Evolutionary conservation across 169 alveolate species (phyloP).

Genomic region (Condylostoma magnum): DNA sequence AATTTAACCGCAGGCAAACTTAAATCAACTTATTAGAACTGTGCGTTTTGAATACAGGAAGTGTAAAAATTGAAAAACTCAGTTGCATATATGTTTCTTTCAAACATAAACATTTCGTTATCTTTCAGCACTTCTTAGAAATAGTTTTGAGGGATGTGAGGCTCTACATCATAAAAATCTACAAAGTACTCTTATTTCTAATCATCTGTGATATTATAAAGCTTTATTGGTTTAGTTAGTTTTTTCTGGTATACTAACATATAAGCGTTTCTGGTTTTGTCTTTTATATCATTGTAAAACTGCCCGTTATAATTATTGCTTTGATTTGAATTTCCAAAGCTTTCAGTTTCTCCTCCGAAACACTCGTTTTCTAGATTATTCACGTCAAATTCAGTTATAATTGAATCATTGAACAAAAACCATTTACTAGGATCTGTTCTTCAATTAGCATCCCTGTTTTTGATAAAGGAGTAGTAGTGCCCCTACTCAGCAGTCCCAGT

Average conservation of each 20-base stretch:
- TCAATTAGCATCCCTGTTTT: constrained; percentile 45
- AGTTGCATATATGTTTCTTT: constrained; percentile 43
- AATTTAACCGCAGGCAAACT: not conserved
- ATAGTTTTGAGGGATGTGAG: constrained; percentile 44
- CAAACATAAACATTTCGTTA: constrained; percentile 45
- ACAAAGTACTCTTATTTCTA: constrained; percentile 23
- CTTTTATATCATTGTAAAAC: constrained; percentile 45
- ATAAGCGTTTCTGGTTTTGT: constrained; percentile 80
- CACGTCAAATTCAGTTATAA: constrained; percentile 37
- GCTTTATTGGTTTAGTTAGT: constrained; percentile 40
- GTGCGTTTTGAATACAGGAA: not conserved
- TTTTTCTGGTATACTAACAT: constrained; percentile 81
- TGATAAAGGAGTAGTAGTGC: constrained; percentile 77
- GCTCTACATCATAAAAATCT: constrained; percentile 31
- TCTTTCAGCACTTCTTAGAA: constrained; percentile 51
- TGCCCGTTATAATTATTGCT: constrained; percentile 41
- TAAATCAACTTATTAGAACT: not conserved
- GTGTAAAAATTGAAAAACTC: constrained; percentile 39
- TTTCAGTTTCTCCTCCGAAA: constrained; percentile 55
- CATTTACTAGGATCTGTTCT: constrained; percentile 56
- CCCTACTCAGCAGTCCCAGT: constrained; percentile 88
- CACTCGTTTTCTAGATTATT: constrained; percentile 65
- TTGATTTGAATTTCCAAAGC: not conserved
- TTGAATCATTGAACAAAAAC: constrained; percentile 71
- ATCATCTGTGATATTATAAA: constrained; percentile 11